Percentiles rank a stretch among this genome's conserved stretches.
Evolutionary conservation across 2,329 filamentous ascomycete genomes (phyloP).

Genomic region (Microdochium nivale): DNA sequence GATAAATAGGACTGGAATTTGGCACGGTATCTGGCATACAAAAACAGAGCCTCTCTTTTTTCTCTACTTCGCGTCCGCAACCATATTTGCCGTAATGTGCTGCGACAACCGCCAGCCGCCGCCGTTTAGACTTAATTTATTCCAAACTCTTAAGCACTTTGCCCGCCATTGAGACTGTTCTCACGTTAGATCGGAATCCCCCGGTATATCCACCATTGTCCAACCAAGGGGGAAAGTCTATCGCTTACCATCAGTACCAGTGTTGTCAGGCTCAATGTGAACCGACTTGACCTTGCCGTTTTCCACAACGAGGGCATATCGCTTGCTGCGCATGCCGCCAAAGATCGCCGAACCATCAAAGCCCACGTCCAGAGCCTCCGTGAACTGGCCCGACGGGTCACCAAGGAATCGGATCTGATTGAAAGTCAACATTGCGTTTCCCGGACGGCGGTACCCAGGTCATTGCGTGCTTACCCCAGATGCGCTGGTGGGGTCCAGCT

Average conservation of each 20-base stretch:
- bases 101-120: too few relatives aligned
- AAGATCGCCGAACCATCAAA: slow-evolving; percentile 78
- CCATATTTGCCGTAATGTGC: too few relatives aligned
- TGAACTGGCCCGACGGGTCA: slow-evolving; percentile 73
- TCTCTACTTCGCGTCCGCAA: too few relatives aligned
- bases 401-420: slow-evolving; percentile 77
- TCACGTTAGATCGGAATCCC: not conserved
- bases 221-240: not conserved
- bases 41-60: too few relatives aligned
- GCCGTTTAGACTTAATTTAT: not conserved
- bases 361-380: slow-evolving; percentile 70
- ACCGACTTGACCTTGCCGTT: slow-evolving; percentile 76
- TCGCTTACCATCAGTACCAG: slow-evolving; percentile 62
- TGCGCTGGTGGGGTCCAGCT: slow-evolving; percentile 64
- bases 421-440: not conserved
- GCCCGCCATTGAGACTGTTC: not conserved
- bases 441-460: not conserved
- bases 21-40: too few relatives aligned
- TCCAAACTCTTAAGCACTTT: not conserved
- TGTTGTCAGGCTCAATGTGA: slow-evolving; percentile 83
- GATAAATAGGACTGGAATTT: too few relatives aligned
- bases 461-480: slow-evolving; percentile 55
- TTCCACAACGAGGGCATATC: slow-evolving; percentile 77
- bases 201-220: not conserved
- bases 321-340: slow-evolving; percentile 74